These are phyloP conservation scores for Pythium folliculosum DNA, from an alignment of 352 stramenopile species.

Conservation along the genomic window DNA sequence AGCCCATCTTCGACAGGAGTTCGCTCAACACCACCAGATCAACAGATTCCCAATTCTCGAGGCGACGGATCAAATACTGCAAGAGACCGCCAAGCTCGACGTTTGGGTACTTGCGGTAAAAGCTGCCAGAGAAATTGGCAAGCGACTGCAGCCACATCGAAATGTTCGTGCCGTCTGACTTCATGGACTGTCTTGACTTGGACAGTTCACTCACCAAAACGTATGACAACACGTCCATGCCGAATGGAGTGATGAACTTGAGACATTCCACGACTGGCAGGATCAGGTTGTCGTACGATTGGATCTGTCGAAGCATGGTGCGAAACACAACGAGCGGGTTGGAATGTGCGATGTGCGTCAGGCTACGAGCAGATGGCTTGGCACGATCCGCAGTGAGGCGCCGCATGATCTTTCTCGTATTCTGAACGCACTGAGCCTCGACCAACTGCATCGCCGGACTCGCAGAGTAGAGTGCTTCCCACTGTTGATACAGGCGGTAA, in stretches of 20 bases:
- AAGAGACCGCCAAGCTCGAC: slow-evolving; percentile 92
- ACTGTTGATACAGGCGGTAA: slow-evolving; percentile 82
- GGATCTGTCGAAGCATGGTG: slow-evolving; percentile 94
- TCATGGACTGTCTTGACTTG: slow-evolving; percentile 84
- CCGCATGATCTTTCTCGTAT: slow-evolving; percentile 77
- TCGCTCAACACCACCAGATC: slow-evolving; percentile 89
- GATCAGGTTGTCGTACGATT: slow-evolving; percentile 98
- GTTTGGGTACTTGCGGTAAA: slow-evolving; percentile 93
- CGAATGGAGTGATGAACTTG: slow-evolving; percentile 92
- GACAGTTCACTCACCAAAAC: slow-evolving; percentile 91
- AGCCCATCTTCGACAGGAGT: slow-evolving; percentile 87
- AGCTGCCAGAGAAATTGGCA: slow-evolving; percentile 93
- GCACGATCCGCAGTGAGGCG: slow-evolving; percentile 79
- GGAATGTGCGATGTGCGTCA: slow-evolving; percentile 90
- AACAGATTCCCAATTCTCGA: slow-evolving; percentile 84
- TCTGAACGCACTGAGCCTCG: slow-evolving; percentile 69
- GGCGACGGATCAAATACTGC: slow-evolving; percentile 88
- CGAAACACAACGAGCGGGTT: slow-evolving; percentile 95
- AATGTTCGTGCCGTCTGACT: slow-evolving; percentile 89
- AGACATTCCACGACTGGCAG: slow-evolving; percentile 95
- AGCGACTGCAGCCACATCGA: slow-evolving; percentile 94
- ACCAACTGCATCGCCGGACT: slow-evolving; percentile 65
- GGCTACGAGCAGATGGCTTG: slow-evolving; percentile 67
- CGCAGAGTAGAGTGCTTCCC: slow-evolving; percentile 63
- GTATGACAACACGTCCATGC: slow-evolving; percentile 94